Evolutionary conservation across 2,329 filamentous ascomycete genomes (phyloP).

Genomic region (Pseudogymnoascus sp.): DNA sequence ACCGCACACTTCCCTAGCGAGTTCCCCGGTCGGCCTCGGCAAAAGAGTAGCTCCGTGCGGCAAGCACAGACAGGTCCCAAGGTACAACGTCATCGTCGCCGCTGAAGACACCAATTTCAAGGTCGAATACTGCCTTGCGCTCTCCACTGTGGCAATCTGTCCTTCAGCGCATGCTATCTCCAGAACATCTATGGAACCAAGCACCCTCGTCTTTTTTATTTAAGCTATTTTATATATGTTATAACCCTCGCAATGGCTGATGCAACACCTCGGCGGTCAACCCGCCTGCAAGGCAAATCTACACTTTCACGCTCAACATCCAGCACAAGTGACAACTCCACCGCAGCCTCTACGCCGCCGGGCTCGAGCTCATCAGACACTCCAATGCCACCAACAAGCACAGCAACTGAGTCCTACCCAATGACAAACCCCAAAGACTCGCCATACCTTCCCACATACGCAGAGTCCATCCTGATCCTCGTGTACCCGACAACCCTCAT

Average conservation of each 20-base stretch:
- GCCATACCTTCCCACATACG: conserved; percentile 61
- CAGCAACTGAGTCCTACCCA: not conserved
- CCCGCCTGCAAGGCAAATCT: conserved; percentile 20
- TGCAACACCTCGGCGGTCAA: conserved; percentile 24
- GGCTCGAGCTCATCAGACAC: conserved; percentile 10
- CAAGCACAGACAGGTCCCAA: conserved; percentile 8
- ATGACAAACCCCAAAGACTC: conserved; percentile 25
- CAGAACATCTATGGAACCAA: conserved; percentile 13
- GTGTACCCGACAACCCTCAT: conserved; percentile 73
- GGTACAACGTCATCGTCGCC: conserved; percentile 17
- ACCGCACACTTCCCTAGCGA: not conserved
- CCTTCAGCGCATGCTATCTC: conserved; percentile 15
- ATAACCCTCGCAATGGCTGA: conserved; percentile 20
- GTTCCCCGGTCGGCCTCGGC: not conserved
- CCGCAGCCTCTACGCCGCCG: conserved; percentile 11
- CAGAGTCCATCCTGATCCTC: conserved; percentile 56
- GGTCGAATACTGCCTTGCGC: not conserved
- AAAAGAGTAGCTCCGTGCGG: not conserved
- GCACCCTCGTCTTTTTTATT: not conserved
- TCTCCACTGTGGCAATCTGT: conserved; percentile 14
- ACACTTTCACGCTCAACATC: not conserved
- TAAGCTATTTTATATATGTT: conserved; percentile 17
- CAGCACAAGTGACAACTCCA: conserved; percentile 2
- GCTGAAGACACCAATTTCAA: conserved; percentile 3
- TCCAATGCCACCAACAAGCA: conserved; percentile 10